Base-by-base conservation (phyloP, 768 basidiomycete species). In the Russula emetica region DNA sequence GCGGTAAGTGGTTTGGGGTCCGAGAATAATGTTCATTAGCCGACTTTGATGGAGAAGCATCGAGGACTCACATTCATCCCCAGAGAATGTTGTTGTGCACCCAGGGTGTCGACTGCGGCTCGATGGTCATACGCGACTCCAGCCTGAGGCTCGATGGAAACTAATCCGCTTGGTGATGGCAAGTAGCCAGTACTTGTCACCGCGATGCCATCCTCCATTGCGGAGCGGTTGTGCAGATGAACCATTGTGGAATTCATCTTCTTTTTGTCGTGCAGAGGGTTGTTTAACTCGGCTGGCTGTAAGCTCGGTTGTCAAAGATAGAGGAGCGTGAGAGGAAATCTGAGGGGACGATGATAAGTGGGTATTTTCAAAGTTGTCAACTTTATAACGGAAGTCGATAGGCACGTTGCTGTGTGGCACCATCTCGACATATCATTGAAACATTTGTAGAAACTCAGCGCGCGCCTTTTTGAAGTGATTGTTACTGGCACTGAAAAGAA, bases 331-430 rank as follows among this genome's bases (percentile, higher is more conserved):
- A 34, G 42, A 40, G 32, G 22, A 40, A 18, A 8, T 38, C 34
- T 24, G 53, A 38, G 20, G 47, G 28, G 53, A 36, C 32, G 28
- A 60, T n/a, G 20, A 10, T 18, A 16, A 30, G 20, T 55, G n/a
- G 58, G 36, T 49, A 45, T 49, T 28, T 32, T 24, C 28, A 32
- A 44, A 53, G 53, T 13, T 22, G 9, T 22, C 10, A 22, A 1
- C 42, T n/a, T 47, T 47, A 22, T 26, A 34, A 22, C 34, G 20
- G 42, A 40, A 50, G 18, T 24, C 4, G 18, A 34, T 13, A 28
- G 57, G 58, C 18, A 55, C 54, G 14, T 10, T 47, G 26, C 18
- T 10, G 5, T 60, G 63, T 64, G 63, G 58, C 63, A 64, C 63
- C 44, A 26, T 3, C 32, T 30, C 11, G n/a, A 13, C 57, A 18